These are phyloP conservation scores for Arthrocladium fulminans DNA, from an alignment of 2,329 filamentous ascomycete species.

Conservation along the genomic window DNA sequence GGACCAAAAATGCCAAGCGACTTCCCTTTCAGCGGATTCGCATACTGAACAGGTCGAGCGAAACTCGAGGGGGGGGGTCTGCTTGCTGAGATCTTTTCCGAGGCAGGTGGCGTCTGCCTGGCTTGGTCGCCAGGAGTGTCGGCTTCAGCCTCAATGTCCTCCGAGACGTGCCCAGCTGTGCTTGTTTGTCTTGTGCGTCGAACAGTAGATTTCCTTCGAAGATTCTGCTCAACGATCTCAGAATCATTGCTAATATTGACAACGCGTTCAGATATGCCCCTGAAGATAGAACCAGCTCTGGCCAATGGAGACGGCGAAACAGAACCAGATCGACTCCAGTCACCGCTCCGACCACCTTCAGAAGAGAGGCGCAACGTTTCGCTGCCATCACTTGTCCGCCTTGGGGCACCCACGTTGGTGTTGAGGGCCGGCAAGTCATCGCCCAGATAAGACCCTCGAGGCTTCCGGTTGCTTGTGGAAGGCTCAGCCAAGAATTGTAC, in stretches of 20 bases:
- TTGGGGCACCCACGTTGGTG: slow-evolving; percentile 43
- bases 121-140: slow-evolving; percentile 5
- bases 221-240: slow-evolving; percentile 66
- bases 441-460: slow-evolving; percentile 44
- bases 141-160: slow-evolving; percentile 10
- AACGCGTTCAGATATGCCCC: slow-evolving; percentile 89
- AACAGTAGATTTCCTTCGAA: slow-evolving; percentile 47
- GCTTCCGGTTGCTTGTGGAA: slow-evolving; percentile 17
- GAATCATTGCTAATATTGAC: slow-evolving; percentile 95
- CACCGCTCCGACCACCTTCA: slow-evolving; percentile 39
- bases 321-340: slow-evolving; percentile 39
- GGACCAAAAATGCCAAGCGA: slow-evolving; percentile 77
- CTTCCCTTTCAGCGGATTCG: slow-evolving; percentile 77
- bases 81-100: slow-evolving; percentile 25
- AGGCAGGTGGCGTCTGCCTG: slow-evolving; percentile 3
- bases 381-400: slow-evolving; percentile 42
- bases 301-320: slow-evolving; percentile 56
- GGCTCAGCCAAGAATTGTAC: slow-evolving; percentile 42
- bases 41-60: slow-evolving; percentile 9
- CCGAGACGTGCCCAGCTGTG: background rate
- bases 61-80: slow-evolving; percentile 13
- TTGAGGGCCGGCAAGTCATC: slow-evolving; percentile 56
- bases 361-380: slow-evolving; percentile 29
- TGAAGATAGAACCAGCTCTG: slow-evolving; percentile 65
- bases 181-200: slow-evolving; percentile 16